These are phyloP conservation scores for Cryptosporidium andersoni DNA, from an alignment of 169 alveolate species.

Conservation along the genomic window DNA sequence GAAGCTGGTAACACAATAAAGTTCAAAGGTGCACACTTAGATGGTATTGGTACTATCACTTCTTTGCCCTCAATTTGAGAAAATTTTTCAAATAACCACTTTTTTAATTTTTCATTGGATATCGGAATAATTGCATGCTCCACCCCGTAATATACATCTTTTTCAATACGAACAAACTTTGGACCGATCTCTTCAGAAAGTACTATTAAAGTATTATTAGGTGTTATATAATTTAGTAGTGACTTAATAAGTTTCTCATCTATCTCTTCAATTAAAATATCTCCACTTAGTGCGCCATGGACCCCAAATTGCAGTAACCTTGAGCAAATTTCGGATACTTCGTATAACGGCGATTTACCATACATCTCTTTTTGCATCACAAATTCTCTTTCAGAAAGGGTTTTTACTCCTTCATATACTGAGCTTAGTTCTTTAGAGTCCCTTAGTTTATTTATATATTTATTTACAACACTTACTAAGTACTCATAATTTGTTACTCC, in stretches of 20 bases:
- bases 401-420: conserved; percentile 22
- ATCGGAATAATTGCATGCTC: conserved; percentile 27
- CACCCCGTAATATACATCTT: conserved; percentile 18
- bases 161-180: too few relatives aligned
- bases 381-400: conserved; percentile 55
- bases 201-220: conserved; percentile 37
- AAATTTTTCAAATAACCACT: conserved; percentile 10
- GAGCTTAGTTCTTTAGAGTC: conserved; percentile 4
- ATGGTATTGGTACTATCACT: conserved; percentile 32
- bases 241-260: conserved; percentile 26
- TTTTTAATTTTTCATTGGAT: not conserved
- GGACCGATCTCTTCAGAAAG: not conserved
- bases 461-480: conserved; percentile 12
- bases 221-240: conserved; percentile 13
- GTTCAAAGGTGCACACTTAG: conserved; percentile 46
- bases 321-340: conserved; percentile 56
- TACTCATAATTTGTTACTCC: conserved; percentile 6
- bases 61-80: not conserved
- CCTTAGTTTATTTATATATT: conserved; percentile 45
- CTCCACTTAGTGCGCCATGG: conserved; percentile 55
- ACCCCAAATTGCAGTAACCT: conserved; percentile 52
- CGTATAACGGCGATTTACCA: conserved; percentile 44
- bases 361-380: conserved; percentile 12
- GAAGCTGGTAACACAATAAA: conserved; percentile 2
- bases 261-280: conserved; percentile 31